phyloP scores from a whole-genome alignment of 805 yeast species.

The Cyberlindnera misumaiensis region DNA sequence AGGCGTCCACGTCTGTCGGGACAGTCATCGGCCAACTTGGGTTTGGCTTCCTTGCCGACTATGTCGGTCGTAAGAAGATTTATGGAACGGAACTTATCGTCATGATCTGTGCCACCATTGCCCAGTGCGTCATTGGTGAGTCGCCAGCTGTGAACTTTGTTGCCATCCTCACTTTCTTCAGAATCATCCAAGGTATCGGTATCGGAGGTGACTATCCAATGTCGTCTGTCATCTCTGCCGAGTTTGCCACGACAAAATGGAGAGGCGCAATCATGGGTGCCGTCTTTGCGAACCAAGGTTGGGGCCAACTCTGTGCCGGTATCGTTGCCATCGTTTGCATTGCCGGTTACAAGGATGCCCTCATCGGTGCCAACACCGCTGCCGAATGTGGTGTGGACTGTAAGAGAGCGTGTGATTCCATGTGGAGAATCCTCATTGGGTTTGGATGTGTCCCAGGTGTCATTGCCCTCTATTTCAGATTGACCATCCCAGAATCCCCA shows the following conservation, averaged over 20 bases:
- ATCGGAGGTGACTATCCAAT: slow-evolving; percentile 96
- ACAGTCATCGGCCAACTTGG: slow-evolving; percentile 87
- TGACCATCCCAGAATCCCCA: slow-evolving; percentile 93
- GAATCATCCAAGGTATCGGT: slow-evolving; percentile 92
- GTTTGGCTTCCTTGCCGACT: slow-evolving; percentile 79
- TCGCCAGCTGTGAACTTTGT: slow-evolving; percentile 68
- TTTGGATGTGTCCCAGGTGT: slow-evolving; percentile 87
- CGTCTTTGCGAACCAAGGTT: slow-evolving; percentile 93
- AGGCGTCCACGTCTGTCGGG: slow-evolving; percentile 90
- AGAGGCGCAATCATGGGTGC: slow-evolving; percentile 98
- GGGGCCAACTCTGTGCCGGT: slow-evolving; percentile 91
- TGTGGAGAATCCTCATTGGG: slow-evolving; percentile 91
- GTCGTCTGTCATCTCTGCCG: slow-evolving; percentile 89
- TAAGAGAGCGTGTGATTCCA: slow-evolving; percentile 76
- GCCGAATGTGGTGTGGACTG: slow-evolving; percentile 61
- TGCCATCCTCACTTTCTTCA: slow-evolving; percentile 68
- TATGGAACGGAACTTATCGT: slow-evolving; percentile 84
- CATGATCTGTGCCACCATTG: slow-evolving; percentile 72
- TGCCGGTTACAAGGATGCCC: slow-evolving; percentile 64
- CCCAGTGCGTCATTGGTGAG: slow-evolving; percentile 68
- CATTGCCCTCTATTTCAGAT: slow-evolving; percentile 81
- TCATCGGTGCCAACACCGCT: slow-evolving; percentile 46
- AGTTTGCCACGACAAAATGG: slow-evolving; percentile 91
- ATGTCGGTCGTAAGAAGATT: slow-evolving; percentile 77
- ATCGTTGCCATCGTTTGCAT: slow-evolving; percentile 71